Base-by-base conservation (phyloP, 2,329 filamentous ascomycete species). In the Epichloe hybrida region DNA sequence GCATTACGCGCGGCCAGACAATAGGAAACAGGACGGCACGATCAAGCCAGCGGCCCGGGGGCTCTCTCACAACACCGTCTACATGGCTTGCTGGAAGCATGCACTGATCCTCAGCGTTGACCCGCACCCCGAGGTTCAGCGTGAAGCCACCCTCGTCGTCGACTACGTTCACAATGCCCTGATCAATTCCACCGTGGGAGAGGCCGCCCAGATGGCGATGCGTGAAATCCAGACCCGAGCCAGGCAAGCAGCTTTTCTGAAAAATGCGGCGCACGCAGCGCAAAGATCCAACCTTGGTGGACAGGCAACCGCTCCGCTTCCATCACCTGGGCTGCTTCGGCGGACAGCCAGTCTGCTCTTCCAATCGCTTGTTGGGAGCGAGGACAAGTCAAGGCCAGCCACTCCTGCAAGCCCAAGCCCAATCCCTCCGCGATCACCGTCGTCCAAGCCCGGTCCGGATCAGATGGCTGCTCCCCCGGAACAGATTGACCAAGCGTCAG, bases 11-110 rank as follows among this genome's bases (percentile, higher is more conserved):
- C 70, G 77, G 21, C 72, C 70, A 2, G 75, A 76, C 37, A 73
- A 78, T 55, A 73, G 77, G 50, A 75, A 79, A 59, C 61, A 67
- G 13, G 77, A 83, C 54, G 80, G 78, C 3, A 74, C 70, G 5
- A 77, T 81, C 63, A 79, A 79, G 61, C 69, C 72, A 27, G 62
- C 71, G 2, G 72, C 76, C 2, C 75, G 80, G 43, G 77, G 80
- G 1, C 67, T 87, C 11, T 88, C 90, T 12, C 83, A 87, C 56
- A 93, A 95, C 62, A 95, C 89, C 0, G 86, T 95, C 17, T 96
- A 94, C 64, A 85, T 90, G 34, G 86, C 90, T 1, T 85, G 94
- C 55, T 98, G 93, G 93, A 93, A 95, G 64, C 87, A 96, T 61
- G 76, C 94, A 42, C 73, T 96, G 53, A 87, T 95, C 55, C 76